Base-by-base conservation (phyloP, 2,329 filamentous ascomycete genomes). In the Sporothrix brasiliensis region DNA sequence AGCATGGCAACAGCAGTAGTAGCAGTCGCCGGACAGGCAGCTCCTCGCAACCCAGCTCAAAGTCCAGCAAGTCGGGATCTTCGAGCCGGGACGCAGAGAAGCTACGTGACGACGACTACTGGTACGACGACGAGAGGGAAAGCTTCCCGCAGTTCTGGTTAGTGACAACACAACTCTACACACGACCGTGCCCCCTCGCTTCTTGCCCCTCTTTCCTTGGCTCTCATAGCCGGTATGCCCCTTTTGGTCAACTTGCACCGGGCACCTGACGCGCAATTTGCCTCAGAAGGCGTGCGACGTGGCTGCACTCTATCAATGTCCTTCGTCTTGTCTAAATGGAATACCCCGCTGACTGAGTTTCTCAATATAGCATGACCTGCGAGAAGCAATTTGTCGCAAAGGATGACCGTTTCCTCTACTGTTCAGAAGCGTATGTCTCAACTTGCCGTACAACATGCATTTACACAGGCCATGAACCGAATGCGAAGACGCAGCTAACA, bases 131-230 rank as follows among this genome's bases (percentile, higher is more conserved):
- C 69, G 87, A 88, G 75, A 81, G 86, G 69, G 87, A 89, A 76
- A 88, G 85, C 78, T 89, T 90, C 73, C 87, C 87, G 27, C 87
- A 89, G 77, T 89, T 83, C 76, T 90, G 88, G 88, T 90, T 83
- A 6, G 70, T 72, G 3, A 34, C 21, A 50, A 21, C 5, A 7
- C 19, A 21, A 50, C 49, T 50, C 49, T 50, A 6, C 19, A 53
- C 71, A 53, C 71, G 86, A 84, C 70, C 24, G 67, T 69, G 44
- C 70, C 70, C 71, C 24, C 49, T 69, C 30, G 66, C 54, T 68
- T 39, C 34, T 14, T 24, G 61, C 27, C 67, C 44, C 56, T 63
- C 44, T 63, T 44, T 44, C 58, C 34, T 69, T 50, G 60, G 41
- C 60, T 27, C 41, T 49, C 24, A 19, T 21, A 44, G n/a, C 34